phyloP scores from a whole-genome alignment of 192 early-diverging fungal genomes.

The Backusella parvicylindrica region DNA sequence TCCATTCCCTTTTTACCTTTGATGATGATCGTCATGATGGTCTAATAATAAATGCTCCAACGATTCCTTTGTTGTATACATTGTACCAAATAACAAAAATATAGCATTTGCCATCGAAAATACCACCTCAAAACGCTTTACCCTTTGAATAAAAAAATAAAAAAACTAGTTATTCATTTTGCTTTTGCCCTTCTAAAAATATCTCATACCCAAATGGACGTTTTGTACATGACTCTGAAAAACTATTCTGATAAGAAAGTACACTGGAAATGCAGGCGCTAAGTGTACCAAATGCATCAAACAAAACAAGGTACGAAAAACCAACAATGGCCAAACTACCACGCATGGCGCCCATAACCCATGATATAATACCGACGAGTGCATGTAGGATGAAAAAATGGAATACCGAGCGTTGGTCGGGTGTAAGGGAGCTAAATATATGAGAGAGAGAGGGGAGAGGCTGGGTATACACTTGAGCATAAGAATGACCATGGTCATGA shows the following conservation, averaged over 20 bases:
- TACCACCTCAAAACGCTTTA: constrained; percentile 48
- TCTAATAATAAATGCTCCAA: constrained; percentile 58
- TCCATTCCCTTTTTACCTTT: background rate
- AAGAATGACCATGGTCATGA: constrained; percentile 26
- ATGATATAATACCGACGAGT: constrained; percentile 38
- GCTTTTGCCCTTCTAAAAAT: too few relatives aligned
- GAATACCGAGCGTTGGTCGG: constrained; percentile 52
- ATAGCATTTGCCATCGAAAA: constrained; percentile 48
- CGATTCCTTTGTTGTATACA: constrained; percentile 57
- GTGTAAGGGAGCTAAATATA: constrained; percentile 33
- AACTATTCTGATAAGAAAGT: constrained; percentile 34
- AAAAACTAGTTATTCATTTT: too few relatives aligned
- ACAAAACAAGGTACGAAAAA: constrained; percentile 47
- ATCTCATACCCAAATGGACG: constrained; percentile 51
- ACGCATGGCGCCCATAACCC: constrained; percentile 36
- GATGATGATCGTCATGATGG: constrained; percentile 24
- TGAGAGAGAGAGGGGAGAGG: constrained; percentile 39
- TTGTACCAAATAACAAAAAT: constrained; percentile 53
- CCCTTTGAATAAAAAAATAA: constrained; percentile 20
- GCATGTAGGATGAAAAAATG: constrained; percentile 44
- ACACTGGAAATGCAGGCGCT: constrained; percentile 51
- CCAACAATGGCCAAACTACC: constrained; percentile 49
- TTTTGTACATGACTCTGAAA: constrained; percentile 39
- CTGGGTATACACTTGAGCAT: constrained; percentile 12
- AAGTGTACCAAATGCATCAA: constrained; percentile 54